Evolutionary conservation across 176 grass and related monocot species (phyloP).

Genomic region (Carex pumila): DNA sequence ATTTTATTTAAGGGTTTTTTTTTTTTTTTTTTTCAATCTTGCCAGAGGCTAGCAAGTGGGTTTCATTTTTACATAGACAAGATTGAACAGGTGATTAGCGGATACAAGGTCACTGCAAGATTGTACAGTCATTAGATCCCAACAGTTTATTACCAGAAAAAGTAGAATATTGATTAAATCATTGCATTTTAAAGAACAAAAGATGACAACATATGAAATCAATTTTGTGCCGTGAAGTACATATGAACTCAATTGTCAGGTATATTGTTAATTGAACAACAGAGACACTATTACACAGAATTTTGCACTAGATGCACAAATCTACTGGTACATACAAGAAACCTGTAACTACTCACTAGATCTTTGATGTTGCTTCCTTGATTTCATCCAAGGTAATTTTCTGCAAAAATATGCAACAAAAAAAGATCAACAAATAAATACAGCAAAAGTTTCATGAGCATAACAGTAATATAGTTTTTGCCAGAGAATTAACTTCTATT

Average conservation of each 20-base stretch:
- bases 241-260: conserved; percentile 4
- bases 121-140: not conserved
- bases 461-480: not conserved
- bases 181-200: not conserved
- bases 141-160: not conserved
- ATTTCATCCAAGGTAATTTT: conserved; percentile 66
- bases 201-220: not conserved
- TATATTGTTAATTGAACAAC: not conserved
- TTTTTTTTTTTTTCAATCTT: not conserved
- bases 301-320: not conserved
- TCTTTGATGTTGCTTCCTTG: conserved; percentile 73
- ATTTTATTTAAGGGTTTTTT: not conserved
- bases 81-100: not conserved
- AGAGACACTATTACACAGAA: not conserved
- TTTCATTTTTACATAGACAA: not conserved
- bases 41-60: too few relatives aligned
- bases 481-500: not conserved
- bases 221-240: conserved; percentile 1
- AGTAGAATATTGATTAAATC: not conserved
- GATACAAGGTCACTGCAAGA: not conserved
- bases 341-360: conserved; percentile 21
- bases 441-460: not conserved
- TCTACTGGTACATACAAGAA: not conserved
- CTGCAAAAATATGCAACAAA: conserved; percentile 25
- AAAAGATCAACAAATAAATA: not conserved